Conservation (phyloP, 1,284 basidiomycete genomes). For the Mycena sp. region DNA sequence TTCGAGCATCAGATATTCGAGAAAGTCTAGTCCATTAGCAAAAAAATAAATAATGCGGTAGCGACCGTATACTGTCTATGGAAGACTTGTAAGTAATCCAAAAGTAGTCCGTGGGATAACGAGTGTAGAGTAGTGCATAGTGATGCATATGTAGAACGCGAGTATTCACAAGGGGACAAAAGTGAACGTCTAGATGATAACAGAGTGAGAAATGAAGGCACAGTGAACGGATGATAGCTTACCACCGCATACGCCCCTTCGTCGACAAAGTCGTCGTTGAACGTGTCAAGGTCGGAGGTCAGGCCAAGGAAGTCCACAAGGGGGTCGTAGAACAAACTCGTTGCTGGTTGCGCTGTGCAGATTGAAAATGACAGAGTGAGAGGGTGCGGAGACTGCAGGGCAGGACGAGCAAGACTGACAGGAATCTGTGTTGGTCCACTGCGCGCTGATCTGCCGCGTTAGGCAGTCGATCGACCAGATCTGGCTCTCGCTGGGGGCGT, state of each 20-base stretch:
- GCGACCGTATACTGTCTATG: too few relatives aligned
- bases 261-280: neutral
- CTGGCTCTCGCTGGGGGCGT: conserved; percentile 6
- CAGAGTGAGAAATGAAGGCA: neutral
- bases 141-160: neutral
- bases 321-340: conserved; percentile 11
- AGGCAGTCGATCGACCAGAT: conserved; percentile 11
- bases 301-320: neutral
- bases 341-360: conserved; percentile 4
- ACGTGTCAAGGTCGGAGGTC: conserved; percentile 3
- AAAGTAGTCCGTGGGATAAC: too few relatives aligned
- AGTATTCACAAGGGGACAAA: conserved; percentile 3
- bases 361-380: neutral
- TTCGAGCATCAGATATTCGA: too few relatives aligned
- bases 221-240: neutral
- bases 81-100: too few relatives aligned
- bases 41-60: too few relatives aligned
- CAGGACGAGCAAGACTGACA: neutral
- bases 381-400: too few relatives aligned
- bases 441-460: neutral
- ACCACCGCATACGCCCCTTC: conserved; percentile 4
- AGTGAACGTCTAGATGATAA: neutral
- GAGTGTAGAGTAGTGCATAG: neutral
- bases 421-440: conserved; percentile 14
- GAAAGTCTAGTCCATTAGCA: too few relatives aligned